Conservation (phyloP, 352 stramenopile species). For the Nothophytophthora sp. region DNA sequence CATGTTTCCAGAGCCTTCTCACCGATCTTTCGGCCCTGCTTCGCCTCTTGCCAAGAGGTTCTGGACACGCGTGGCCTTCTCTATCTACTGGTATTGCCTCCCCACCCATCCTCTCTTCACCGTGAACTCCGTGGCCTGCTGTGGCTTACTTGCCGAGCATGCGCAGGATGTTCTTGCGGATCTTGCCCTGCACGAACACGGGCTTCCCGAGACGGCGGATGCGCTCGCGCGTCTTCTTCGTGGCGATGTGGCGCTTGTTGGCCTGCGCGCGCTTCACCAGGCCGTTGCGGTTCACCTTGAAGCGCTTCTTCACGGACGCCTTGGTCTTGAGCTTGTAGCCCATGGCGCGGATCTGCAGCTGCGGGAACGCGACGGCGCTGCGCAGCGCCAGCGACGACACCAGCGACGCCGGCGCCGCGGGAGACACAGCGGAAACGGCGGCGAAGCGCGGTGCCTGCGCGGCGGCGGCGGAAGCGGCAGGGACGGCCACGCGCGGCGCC, state of each 20-base stretch:
- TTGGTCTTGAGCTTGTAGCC: slow-evolving; percentile 87
- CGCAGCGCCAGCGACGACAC: slow-evolving; percentile 25
- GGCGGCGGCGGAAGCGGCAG: background rate
- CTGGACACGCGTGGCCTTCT: too few species aligned
- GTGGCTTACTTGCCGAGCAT: slow-evolving; percentile 58
- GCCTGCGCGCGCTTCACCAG: slow-evolving; percentile 77
- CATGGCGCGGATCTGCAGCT: slow-evolving; percentile 63
- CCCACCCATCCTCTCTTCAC: too few species aligned
- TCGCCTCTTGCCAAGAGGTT: too few species aligned
- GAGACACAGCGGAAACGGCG: slow-evolving; percentile 11
- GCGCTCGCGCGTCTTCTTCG: slow-evolving; percentile 82
- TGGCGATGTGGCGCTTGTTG: slow-evolving; percentile 86
- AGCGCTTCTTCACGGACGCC: slow-evolving; percentile 83
- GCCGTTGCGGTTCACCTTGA: slow-evolving; percentile 81
- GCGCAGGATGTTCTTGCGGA: slow-evolving; percentile 82
- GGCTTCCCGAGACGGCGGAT: slow-evolving; percentile 76
- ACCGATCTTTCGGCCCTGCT: too few species aligned
- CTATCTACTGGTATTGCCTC: slow-evolving; percentile 1
- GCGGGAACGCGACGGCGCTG: slow-evolving; percentile 29
- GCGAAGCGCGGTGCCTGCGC: slow-evolving; percentile 26
- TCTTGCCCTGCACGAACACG: slow-evolving; percentile 69
- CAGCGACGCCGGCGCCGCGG: slow-evolving; percentile 1
- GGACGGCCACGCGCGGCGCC: slow-evolving; percentile 17
- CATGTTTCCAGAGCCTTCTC: too few species aligned
- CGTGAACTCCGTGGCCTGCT: too few species aligned